Base-by-base conservation (phyloP, 352 stramenopile genomes). In the Elongisporangium anandrum region DNA sequence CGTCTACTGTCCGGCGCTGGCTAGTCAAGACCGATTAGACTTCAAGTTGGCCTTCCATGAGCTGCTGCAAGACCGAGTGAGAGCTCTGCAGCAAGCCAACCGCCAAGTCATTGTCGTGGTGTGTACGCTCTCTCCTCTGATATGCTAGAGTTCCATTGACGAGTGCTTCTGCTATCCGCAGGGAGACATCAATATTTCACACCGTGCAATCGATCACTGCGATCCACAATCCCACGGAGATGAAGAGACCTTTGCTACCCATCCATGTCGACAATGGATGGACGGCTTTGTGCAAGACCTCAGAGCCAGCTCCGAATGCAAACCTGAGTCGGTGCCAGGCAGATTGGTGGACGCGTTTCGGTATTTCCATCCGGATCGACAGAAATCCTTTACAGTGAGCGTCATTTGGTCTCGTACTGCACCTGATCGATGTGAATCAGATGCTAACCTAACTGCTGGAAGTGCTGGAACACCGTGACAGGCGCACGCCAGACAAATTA, bases 401-500 rank as follows among this genome's bases (percentile, higher is more conserved):
- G 9, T 4, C 29, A 39, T 1, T n/a, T n/a, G n/a, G n/a, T n/a
- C n/a, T n/a, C n/a, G n/a, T n/a, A n/a, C n/a, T 41, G 4, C 23
- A 21, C 4, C 22, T 61, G 17, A 1, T 62, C 29, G 29, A 8
- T 41, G 29, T 4, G 29, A 13, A 41, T 41, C 29, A 41, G 29
- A 41, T 41, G 5, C 5, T 41, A 41, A 41, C 29, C n/a, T 13
- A 22, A 50, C 5, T 49, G 38, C 17, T 51, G 4, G 1, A 20
- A 92, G 74, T 97, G 87, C 59, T 97, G 90, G 88, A 96, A 78
- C 60, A 96, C 80, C 15, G 62, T 90, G 57, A 96, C 88, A 12
- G 76, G 75, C 1, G 90, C 85, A 15, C 77, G 91, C 10, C 73
- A 94, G 63, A 97, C 87, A 63, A 97, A 97, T 66, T 97, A 90